phyloP scores from a whole-genome alignment of 2,329 filamentous ascomycete species.

The Cryphonectria nitschkei region DNA sequence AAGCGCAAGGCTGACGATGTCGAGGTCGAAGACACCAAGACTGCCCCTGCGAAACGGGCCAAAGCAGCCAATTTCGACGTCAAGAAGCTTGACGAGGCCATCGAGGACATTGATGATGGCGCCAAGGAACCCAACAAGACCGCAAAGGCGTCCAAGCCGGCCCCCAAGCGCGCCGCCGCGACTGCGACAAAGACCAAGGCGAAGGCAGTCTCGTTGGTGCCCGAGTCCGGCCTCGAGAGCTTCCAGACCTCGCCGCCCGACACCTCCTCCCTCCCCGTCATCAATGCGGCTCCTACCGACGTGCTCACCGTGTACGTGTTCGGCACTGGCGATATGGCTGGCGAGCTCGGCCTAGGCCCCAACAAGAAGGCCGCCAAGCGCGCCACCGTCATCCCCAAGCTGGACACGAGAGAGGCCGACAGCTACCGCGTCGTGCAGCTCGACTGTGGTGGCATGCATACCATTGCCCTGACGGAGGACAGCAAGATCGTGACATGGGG shows the following conservation, averaged over 20 bases:
- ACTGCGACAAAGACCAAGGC: background rate
- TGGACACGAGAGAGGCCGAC: constrained; percentile 27
- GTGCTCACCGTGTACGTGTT: constrained; percentile 32
- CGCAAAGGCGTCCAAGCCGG: constrained; percentile 15
- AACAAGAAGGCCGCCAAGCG: constrained; percentile 30
- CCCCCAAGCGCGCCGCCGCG: constrained; percentile 9
- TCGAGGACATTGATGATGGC: constrained; percentile 4
- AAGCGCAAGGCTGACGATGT: constrained; percentile 28
- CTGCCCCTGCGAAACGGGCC: constrained; percentile 18
- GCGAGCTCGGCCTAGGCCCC: constrained; percentile 40
- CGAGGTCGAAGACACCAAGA: constrained; percentile 4
- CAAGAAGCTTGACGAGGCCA: constrained; percentile 17
- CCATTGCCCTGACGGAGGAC: constrained; percentile 65
- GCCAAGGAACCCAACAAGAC: constrained; percentile 18
- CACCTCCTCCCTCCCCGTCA: constrained; percentile 25
- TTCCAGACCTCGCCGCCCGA: constrained; percentile 26
- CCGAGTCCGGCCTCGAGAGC: constrained; percentile 24
- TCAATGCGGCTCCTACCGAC: constrained; percentile 29
- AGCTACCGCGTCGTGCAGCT: constrained; percentile 55
- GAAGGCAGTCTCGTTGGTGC: constrained; percentile 22
- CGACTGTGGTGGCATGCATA: constrained; percentile 70
- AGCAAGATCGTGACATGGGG: constrained; percentile 72
- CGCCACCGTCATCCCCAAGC: constrained; percentile 30
- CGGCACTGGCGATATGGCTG: constrained; percentile 50
- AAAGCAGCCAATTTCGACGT: background rate